These are phyloP conservation scores for Pseudogymnoascus sp. DNA, from an alignment of 2,329 filamentous ascomycete species.

Conservation along the genomic window DNA sequence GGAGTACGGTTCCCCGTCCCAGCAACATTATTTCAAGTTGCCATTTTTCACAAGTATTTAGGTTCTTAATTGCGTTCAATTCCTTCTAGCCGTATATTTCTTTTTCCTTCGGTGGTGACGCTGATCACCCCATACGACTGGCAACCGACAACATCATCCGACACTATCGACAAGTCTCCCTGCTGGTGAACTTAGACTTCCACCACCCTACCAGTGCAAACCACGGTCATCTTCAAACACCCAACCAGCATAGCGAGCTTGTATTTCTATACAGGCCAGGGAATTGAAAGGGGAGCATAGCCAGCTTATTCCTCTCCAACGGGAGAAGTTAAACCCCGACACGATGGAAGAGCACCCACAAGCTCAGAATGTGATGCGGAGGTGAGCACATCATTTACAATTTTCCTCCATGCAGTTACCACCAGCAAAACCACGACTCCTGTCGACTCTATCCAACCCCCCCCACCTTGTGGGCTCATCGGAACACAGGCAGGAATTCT, in stretches of 20 bases:
- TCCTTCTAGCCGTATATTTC: constrained; percentile 2
- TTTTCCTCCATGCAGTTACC: neutral
- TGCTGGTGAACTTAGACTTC: neutral
- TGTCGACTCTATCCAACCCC: neutral
- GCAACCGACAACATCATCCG: neutral
- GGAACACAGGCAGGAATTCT: neutral
- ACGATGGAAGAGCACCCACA: constrained; percentile 28
- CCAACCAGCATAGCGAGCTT: neutral
- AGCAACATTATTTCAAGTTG: constrained; percentile 9
- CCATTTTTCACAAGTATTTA: constrained; percentile 10
- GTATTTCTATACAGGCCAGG: neutral
- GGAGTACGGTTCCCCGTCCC: constrained; percentile 1
- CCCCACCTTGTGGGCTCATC: neutral
- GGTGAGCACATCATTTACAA: constrained; percentile 27
- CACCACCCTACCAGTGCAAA: neutral
- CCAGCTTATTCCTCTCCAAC: neutral
- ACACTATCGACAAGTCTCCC: neutral
- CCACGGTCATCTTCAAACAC: neutral
- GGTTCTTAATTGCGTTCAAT: constrained; percentile 8
- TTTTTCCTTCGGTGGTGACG: neutral
- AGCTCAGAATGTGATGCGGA: constrained; percentile 40
- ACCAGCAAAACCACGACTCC: neutral
- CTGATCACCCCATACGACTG: constrained; percentile 3
- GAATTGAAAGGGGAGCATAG: neutral
- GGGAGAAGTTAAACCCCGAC: neutral